These are phyloP conservation scores for Sclerotinia glacialis DNA, from an alignment of 2,329 filamentous ascomycete genomes.

Conservation along the genomic window DNA sequence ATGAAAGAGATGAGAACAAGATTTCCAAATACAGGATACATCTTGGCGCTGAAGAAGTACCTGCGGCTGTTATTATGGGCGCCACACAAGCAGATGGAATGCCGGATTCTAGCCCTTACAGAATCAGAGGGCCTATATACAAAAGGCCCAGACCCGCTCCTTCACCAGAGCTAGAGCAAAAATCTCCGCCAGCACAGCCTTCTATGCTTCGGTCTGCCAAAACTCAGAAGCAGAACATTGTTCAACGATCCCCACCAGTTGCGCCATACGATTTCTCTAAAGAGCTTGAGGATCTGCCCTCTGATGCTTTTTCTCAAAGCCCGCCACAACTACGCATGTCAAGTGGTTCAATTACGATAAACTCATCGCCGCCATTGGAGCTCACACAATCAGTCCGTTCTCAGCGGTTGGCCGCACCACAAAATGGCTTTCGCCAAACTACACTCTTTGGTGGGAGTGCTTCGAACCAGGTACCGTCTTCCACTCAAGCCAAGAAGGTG, in stretches of 20 bases:
- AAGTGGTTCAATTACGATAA: conserved; percentile 1
- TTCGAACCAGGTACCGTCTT: conserved; percentile 31
- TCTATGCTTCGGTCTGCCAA: conserved; percentile 16
- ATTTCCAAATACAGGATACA: conserved; percentile 38
- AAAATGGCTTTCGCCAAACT: conserved; percentile 38
- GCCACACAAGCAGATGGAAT: conserved; percentile 38
- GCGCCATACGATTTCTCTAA: conserved; percentile 40
- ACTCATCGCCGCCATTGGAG: conserved; percentile 7
- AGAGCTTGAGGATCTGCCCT: conserved; percentile 53
- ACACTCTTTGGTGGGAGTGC: conserved; percentile 39
- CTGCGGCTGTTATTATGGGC: conserved; percentile 33
- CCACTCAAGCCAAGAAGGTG: conserved; percentile 39
- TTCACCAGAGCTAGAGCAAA: conserved; percentile 22
- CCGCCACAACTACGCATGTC: conserved; percentile 26
- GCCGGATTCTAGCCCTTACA: conserved; percentile 48
- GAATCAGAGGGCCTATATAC: conserved; percentile 51
- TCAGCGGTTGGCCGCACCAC: conserved; percentile 32
- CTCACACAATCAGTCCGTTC: conserved; percentile 12
- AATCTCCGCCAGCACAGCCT: not conserved
- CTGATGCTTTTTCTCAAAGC: conserved; percentile 42
- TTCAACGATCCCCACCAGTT: conserved; percentile 16
- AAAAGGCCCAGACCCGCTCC: conserved; percentile 43
- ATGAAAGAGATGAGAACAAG: conserved; percentile 31
- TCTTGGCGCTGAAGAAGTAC: conserved; percentile 31
- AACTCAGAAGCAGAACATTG: conserved; percentile 22